These are phyloP conservation scores for Barbarea vulgaris DNA, from an alignment of 345 rosid genomes.

Conservation along the genomic window DNA sequence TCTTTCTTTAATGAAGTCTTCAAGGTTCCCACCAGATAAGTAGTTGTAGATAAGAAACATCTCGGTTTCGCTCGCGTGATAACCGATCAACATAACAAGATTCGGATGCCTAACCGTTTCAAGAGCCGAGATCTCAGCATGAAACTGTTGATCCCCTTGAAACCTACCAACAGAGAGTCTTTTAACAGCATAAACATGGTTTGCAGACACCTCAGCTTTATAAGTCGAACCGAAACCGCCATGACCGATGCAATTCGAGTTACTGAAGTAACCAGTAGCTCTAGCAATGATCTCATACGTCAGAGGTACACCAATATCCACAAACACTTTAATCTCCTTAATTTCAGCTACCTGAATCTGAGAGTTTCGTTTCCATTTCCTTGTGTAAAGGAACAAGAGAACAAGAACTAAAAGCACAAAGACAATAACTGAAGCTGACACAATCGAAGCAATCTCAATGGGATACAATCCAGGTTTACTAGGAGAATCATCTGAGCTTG, in stretches of 20 bases:
- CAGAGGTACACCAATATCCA: slow-evolving; percentile 46
- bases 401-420: slow-evolving; percentile 55
- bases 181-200: slow-evolving; percentile 52
- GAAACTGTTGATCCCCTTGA: slow-evolving; percentile 63
- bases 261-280: slow-evolving; percentile 60
- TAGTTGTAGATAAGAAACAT: slow-evolving; percentile 72
- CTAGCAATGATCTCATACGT: slow-evolving; percentile 57
- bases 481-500: slow-evolving; percentile 12
- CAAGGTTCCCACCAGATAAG: slow-evolving; percentile 65
- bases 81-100: slow-evolving; percentile 58
- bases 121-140: slow-evolving; percentile 62
- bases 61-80: slow-evolving; percentile 62
- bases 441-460: slow-evolving; percentile 64
- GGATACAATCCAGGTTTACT: slow-evolving; percentile 41
- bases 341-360: slow-evolving; percentile 38
- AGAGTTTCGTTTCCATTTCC: slow-evolving; percentile 47
- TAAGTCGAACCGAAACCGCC: slow-evolving; percentile 73
- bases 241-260: slow-evolving; percentile 56
- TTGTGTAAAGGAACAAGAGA: slow-evolving; percentile 50
- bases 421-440: slow-evolving; percentile 62
- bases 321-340: slow-evolving; percentile 55
- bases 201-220: slow-evolving; percentile 56
- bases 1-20: slow-evolving; percentile 60
- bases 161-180: slow-evolving; percentile 63
- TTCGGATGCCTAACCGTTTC: slow-evolving; percentile 58